phyloP scores from a whole-genome alignment of 805 yeast genomes.

The Candida mattraensis region DNA sequence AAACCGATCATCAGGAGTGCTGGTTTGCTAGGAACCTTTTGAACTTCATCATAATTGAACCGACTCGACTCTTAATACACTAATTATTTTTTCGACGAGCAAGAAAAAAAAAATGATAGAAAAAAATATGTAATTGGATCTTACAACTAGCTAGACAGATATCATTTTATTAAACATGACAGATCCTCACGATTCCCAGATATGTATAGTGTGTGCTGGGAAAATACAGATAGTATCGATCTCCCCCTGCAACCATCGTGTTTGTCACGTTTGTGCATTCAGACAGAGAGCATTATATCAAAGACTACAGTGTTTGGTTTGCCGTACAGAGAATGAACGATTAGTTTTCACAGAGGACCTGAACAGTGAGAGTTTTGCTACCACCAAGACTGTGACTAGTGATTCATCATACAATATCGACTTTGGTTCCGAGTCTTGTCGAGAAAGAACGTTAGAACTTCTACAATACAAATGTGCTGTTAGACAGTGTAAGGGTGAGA shows the following conservation, averaged over 20 bases:
- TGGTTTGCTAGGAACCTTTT: not conserved
- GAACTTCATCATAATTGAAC: too few relatives aligned
- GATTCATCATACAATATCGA: slow-evolving; percentile 52
- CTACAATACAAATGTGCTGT: slow-evolving; percentile 58
- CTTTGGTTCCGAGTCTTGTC: slow-evolving; percentile 56
- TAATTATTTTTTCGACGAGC: not conserved
- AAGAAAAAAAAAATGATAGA: slow-evolving; percentile 2
- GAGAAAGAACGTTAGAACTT: slow-evolving; percentile 48
- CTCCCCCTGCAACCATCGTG: slow-evolving; percentile 80
- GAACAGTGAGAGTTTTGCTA: slow-evolving; percentile 35
- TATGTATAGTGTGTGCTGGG: slow-evolving; percentile 85
- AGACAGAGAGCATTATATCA: slow-evolving; percentile 79
- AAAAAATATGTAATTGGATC: not conserved
- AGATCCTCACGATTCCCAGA: too few relatives aligned
- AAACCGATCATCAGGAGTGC: slow-evolving; percentile 15
- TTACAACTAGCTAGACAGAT: slow-evolving; percentile 3
- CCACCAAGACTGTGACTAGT: slow-evolving; percentile 12
- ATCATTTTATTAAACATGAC: too few relatives aligned
- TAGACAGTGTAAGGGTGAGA: slow-evolving; percentile 23
- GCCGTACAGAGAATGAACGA: slow-evolving; percentile 67
- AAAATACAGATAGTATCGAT: slow-evolving; percentile 60
- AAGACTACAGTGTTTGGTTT: slow-evolving; percentile 75
- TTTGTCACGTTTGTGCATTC: slow-evolving; percentile 81
- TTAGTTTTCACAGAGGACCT: slow-evolving; percentile 58
- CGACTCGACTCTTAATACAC: too few relatives aligned